Evolutionary conservation across 805 yeast species (phyloP).

Genomic region (Ogataea trehaloabstinens): DNA sequence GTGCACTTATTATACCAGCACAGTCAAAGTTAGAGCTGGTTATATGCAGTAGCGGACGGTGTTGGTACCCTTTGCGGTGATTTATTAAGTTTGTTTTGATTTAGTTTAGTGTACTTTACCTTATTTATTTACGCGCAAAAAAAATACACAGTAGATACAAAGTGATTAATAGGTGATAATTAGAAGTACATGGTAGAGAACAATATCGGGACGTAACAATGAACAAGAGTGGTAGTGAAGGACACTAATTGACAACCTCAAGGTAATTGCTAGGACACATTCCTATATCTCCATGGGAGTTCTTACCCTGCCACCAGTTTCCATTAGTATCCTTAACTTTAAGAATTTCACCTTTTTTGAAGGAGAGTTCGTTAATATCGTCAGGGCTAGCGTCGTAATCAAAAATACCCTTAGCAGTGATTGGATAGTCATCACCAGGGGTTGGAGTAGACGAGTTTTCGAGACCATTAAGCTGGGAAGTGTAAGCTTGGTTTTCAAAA

Average conservation of each 20-base stretch:
- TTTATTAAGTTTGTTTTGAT: conserved; percentile 3
- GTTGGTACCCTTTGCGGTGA: no score
- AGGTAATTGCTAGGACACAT: conserved; percentile 96
- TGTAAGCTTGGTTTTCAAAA: conserved; percentile 22
- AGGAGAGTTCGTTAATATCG: conserved; percentile 89
- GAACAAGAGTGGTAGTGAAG: not conserved
- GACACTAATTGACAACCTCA: conserved; percentile 51
- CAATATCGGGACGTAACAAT: not conserved
- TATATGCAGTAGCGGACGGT: no score
- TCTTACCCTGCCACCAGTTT: conserved; percentile 97
- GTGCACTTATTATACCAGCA: no score
- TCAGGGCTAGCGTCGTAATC: conserved; percentile 87
- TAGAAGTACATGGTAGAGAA: conserved; percentile 1
- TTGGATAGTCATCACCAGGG: conserved; percentile 57
- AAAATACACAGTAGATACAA: not conserved
- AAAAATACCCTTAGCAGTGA: conserved; percentile 83
- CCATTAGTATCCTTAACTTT: conserved; percentile 92
- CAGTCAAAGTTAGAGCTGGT: no score
- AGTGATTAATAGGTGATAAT: not conserved
- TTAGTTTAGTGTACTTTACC: not conserved
- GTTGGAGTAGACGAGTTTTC: conserved; percentile 31
- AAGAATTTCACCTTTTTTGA: conserved; percentile 85
- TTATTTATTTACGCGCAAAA: conserved; percentile 1
- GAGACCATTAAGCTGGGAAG: conserved; percentile 38
- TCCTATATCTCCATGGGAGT: conserved; percentile 88